Conservation (phyloP, 495 filamentous ascomycete species). For the Glarea lozoyensis region DNA sequence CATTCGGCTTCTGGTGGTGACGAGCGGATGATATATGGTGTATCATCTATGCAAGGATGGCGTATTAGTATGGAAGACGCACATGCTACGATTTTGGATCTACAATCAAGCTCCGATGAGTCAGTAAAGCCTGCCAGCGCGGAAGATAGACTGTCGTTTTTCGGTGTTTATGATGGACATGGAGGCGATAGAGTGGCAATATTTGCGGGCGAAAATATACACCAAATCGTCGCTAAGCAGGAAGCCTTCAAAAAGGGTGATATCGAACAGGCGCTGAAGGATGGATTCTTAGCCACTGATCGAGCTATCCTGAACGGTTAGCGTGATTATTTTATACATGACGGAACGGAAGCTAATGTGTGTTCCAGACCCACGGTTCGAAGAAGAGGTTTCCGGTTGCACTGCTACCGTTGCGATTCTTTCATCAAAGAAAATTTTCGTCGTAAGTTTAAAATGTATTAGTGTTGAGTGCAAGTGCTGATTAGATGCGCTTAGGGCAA, state of each 20-base stretch:
- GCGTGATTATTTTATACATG: slow-evolving; percentile 12
- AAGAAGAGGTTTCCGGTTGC: slow-evolving; percentile 96
- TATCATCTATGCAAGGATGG: slow-evolving; percentile 99
- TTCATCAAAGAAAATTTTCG: slow-evolving; percentile 84
- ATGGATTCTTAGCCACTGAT: slow-evolving; percentile 94
- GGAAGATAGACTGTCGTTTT: slow-evolving; percentile 79
- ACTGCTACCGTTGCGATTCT: slow-evolving; percentile 88
- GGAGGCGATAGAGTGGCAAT: slow-evolving; percentile 93
- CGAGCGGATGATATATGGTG: slow-evolving; percentile 83
- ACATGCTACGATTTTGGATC: slow-evolving; percentile 80
- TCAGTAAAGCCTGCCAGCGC: slow-evolving; percentile 48
- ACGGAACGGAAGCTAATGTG: slow-evolving; percentile 15
- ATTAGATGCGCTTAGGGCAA: slow-evolving; percentile 72
- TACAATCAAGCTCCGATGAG: slow-evolving; percentile 50
- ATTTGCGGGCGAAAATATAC: slow-evolving; percentile 86
- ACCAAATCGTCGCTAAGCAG: slow-evolving; percentile 90
- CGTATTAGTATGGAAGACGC: slow-evolving; percentile 99
- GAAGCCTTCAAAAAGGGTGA: slow-evolving; percentile 84
- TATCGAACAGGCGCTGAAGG: slow-evolving; percentile 92
- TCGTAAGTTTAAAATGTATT: slow-evolving; percentile 55
- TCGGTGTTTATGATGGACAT: slow-evolving; percentile 96
- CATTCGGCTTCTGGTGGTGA: slow-evolving; percentile 81
- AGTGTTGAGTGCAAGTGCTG: background rate
- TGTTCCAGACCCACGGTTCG: slow-evolving; percentile 78
- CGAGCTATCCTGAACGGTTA: slow-evolving; percentile 90